Percentiles rank a stretch among this genome's conserved stretches.
phyloP scores from a whole-genome alignment of 1,284 basidiomycete species.

The Phlebopus sp. region DNA sequence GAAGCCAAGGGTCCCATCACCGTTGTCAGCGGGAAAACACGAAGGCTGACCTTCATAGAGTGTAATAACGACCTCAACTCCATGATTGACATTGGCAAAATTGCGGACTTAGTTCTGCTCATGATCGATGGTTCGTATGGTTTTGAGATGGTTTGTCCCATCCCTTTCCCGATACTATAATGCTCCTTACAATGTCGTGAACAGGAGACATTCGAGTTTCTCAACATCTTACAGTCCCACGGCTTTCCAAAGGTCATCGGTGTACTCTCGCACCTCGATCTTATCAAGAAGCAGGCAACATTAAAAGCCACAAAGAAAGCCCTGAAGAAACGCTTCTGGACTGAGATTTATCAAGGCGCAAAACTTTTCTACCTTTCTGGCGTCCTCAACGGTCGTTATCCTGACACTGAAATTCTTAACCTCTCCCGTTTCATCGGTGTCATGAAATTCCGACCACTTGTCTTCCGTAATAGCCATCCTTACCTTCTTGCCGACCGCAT shows the following conservation, averaged over 20 bases:
- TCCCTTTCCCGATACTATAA: background rate
- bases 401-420: constrained; percentile 95
- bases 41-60: constrained; percentile 93
- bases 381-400: constrained; percentile 97
- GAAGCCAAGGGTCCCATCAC: constrained; percentile 95
- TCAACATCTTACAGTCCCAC: constrained; percentile 95
- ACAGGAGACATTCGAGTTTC: constrained; percentile 98
- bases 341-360: constrained; percentile 97
- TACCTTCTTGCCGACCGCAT: constrained; percentile 96
- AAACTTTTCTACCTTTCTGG: constrained; percentile 99
- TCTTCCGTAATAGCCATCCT: constrained; percentile 94
- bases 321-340: constrained; percentile 99
- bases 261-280: constrained; percentile 92
- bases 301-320: constrained; percentile 92
- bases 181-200: constrained; percentile 1
- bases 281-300: constrained; percentile 90
- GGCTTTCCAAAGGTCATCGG: constrained; percentile 99
- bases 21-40: constrained; percentile 90
- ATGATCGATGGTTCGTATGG: constrained; percentile 99
- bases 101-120: constrained; percentile 93
- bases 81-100: constrained; percentile 97
- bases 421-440: constrained; percentile 95
- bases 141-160: constrained; percentile 87
- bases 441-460: constrained; percentile 97
- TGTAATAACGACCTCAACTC: constrained; percentile 98